phyloP scores from a whole-genome alignment of 495 filamentous ascomycete species.

The Tuber magnatum region DNA sequence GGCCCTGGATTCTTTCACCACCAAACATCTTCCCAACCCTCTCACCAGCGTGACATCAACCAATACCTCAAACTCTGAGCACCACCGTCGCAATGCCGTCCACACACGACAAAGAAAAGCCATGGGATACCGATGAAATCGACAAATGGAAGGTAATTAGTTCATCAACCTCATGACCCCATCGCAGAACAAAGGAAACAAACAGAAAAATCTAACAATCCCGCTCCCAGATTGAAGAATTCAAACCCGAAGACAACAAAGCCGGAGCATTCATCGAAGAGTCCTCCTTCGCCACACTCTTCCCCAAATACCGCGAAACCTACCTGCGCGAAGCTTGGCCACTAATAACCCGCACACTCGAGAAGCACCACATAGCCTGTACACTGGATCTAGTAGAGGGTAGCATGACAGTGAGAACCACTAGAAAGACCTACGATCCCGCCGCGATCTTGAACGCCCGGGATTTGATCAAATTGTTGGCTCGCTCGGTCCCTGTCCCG shows the following conservation, averaged over 20 bases:
- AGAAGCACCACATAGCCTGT: constrained; percentile 75
- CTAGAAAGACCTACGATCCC: constrained; percentile 88
- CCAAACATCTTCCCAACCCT: neutral
- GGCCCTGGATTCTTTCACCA: neutral
- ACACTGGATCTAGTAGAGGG: constrained; percentile 91
- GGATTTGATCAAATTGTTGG: constrained; percentile 86
- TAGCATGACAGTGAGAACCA: constrained; percentile 92
- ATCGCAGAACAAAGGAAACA: neutral
- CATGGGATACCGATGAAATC: constrained; percentile 96
- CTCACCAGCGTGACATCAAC: neutral
- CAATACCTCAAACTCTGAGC: neutral
- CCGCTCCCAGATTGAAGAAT: constrained; percentile 58
- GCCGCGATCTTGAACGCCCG: constrained; percentile 89
- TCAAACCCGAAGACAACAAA: constrained; percentile 76
- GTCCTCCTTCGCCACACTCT: constrained; percentile 81
- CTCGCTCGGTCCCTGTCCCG: constrained; percentile 84
- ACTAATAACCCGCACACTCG: constrained; percentile 64
- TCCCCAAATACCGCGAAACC: constrained; percentile 95
- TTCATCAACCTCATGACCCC: neutral
- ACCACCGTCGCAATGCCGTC: constrained; percentile 61
- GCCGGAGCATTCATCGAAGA: constrained; percentile 86
- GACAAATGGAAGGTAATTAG: constrained; percentile 83
- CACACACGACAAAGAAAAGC: constrained; percentile 88
- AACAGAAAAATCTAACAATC: neutral
- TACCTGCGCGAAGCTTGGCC: constrained; percentile 94